These are phyloP conservation scores for Byssothecium circinans DNA, from an alignment of 2,329 filamentous ascomycete genomes.

Conservation along the genomic window DNA sequence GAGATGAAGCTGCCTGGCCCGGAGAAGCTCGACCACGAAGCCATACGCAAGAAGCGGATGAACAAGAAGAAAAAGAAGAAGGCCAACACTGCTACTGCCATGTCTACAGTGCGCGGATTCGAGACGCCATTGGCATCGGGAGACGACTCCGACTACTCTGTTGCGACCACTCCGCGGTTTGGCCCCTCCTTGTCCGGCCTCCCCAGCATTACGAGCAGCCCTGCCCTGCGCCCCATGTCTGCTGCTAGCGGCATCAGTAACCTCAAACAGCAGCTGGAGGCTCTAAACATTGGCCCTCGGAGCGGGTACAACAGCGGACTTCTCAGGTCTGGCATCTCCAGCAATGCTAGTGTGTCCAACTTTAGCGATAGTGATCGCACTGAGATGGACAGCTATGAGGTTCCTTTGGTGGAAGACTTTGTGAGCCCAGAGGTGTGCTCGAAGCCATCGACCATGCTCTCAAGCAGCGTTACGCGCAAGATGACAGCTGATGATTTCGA, in stretches of 20 bases:
- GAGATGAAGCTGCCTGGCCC: slow-evolving; percentile 26
- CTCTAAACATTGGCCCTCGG: slow-evolving; percentile 66
- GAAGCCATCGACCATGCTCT: slow-evolving; percentile 37
- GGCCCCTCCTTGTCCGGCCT: slow-evolving; percentile 48
- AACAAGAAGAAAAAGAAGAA: slow-evolving; percentile 43
- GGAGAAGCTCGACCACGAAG: slow-evolving; percentile 44
- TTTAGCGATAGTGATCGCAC: slow-evolving; percentile 68
- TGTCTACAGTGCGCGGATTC: slow-evolving; percentile 50
- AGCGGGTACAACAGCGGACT: slow-evolving; percentile 43
- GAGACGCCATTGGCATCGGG: slow-evolving; percentile 55
- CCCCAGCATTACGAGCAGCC: slow-evolving; percentile 55
- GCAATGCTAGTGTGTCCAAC: slow-evolving; percentile 59
- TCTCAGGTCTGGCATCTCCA: slow-evolving; percentile 51
- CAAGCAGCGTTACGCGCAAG: slow-evolving; percentile 66
- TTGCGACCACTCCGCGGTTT: slow-evolving; percentile 46
- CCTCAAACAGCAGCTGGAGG: slow-evolving; percentile 79
- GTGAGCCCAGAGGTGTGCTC: slow-evolving; percentile 62
- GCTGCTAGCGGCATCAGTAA: slow-evolving; percentile 73
- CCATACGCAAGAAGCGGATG: slow-evolving; percentile 41
- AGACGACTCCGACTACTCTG: slow-evolving; percentile 57
- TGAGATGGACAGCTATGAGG: slow-evolving; percentile 80
- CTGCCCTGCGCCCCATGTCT: slow-evolving; percentile 54
- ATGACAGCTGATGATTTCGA: slow-evolving; percentile 93
- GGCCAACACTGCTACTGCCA: slow-evolving; percentile 34
- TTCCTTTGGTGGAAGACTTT: slow-evolving; percentile 82